phyloP scores from a whole-genome alignment of 2,329 filamentous ascomycete genomes.

The Pseudopithomyces chartarum region DNA sequence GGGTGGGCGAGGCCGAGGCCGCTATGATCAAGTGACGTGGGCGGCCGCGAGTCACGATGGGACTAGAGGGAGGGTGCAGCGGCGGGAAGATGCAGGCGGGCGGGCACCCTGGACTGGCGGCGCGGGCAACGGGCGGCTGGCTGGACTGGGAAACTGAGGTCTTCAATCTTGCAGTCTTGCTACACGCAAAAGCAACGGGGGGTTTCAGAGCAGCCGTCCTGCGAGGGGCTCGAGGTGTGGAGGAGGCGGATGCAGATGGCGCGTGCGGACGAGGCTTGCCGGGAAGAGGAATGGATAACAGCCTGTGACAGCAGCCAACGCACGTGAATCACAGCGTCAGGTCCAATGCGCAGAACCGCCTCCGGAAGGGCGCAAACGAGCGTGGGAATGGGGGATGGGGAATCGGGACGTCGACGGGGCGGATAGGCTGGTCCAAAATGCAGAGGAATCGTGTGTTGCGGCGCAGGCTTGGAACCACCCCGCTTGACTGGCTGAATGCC shows the following conservation, averaged over 20 bases:
- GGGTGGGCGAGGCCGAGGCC: constrained; percentile 8
- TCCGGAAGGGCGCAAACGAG: constrained; percentile 5
- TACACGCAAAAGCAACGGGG: constrained; percentile 4
- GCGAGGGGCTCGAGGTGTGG: constrained; percentile 10
- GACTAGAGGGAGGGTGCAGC: constrained; percentile 15
- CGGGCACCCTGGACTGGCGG: not conserved
- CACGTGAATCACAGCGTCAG: constrained; percentile 1
- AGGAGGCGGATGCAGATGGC: constrained; percentile 24
- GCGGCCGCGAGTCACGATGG: constrained; percentile 29
- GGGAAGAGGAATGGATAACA: constrained; percentile 18
- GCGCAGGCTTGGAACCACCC: constrained; percentile 18
- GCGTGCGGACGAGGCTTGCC: constrained; percentile 40
- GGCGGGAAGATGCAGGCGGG: constrained; percentile 5
- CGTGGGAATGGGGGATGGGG: constrained; percentile 11
- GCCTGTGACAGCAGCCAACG: not conserved
- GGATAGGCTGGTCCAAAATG: not conserved
- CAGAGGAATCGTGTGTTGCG: constrained; percentile 13
- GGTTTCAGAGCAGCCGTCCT: constrained; percentile 28
- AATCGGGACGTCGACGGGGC: not conserved
- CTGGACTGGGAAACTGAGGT: not conserved
- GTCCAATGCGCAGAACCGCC: not conserved
- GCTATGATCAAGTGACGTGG: constrained; percentile 34
- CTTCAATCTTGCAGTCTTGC: not conserved
- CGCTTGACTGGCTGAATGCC: constrained; percentile 18
- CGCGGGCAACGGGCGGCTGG: not conserved